phyloP scores from a whole-genome alignment of 2,329 filamentous ascomycete genomes.

The Penicillium sp. region DNA sequence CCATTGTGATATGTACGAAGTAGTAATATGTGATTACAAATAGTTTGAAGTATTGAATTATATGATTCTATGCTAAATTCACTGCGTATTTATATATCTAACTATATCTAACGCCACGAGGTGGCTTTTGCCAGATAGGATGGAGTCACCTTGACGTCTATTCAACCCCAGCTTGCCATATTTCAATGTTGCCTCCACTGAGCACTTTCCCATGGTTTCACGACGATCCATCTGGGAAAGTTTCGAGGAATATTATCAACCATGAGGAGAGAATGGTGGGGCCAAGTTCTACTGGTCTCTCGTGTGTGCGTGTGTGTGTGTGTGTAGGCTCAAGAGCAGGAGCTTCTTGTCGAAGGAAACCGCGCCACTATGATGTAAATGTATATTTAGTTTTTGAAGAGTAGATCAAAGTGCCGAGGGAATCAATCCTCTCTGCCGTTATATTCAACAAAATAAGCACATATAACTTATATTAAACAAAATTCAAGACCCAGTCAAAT shows the following conservation, averaged over 20 bases:
- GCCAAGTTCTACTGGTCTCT: background rate
- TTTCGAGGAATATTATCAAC: background rate
- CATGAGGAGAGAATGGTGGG: background rate
- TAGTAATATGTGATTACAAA: background rate
- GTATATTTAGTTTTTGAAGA: no score
- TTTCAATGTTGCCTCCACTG: background rate
- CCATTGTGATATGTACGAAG: slow-evolving; percentile 4
- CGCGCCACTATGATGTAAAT: no score
- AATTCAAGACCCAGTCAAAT: no score
- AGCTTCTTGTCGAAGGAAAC: background rate
- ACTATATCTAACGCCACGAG: background rate
- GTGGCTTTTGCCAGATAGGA: background rate
- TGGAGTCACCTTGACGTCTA: background rate
- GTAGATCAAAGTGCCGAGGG: no score
- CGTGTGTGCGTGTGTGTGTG: background rate
- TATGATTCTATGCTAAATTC: background rate
- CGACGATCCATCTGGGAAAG: background rate
- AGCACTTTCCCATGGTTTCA: background rate
- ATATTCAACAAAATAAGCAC: background rate
- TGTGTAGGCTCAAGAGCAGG: background rate
- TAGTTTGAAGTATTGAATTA: background rate
- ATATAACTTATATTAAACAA: background rate
- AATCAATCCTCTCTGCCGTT: no score
- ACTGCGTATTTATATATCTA: background rate
- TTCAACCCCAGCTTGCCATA: background rate